Evolutionary conservation across 202 grass and related monocot species (phyloP).

Genomic region (Carex sylvatica): DNA sequence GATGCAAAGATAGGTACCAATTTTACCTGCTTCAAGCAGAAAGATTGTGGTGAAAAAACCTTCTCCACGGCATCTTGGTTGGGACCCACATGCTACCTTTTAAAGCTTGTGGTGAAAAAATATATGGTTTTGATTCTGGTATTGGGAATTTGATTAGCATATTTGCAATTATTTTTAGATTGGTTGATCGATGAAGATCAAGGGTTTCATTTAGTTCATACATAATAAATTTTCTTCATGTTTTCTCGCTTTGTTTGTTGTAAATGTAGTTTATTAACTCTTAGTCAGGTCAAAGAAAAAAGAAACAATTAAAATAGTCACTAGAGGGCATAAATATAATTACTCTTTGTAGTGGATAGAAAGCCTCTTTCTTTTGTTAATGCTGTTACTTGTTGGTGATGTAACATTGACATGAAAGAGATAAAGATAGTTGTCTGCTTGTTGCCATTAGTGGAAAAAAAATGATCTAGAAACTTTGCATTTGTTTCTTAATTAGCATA

Average conservation of each 20-base stretch:
- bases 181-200: slow-evolving; percentile 30
- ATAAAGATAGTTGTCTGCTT: not conserved
- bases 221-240: slow-evolving; percentile 8
- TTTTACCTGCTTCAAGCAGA: not conserved
- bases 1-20: not conserved
- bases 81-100: slow-evolving; percentile 10
- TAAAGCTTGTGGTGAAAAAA: slow-evolving; percentile 21
- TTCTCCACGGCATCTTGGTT: slow-evolving; percentile 26
- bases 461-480: not conserved
- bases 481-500: not conserved
- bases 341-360: not conserved
- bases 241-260: not conserved
- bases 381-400: not conserved
- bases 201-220: slow-evolving; percentile 42
- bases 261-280: not conserved
- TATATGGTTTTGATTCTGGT: not conserved
- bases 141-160: slow-evolving; percentile 24
- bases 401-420: not conserved
- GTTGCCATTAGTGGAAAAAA: not conserved
- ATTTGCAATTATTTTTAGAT: slow-evolving; percentile 10
- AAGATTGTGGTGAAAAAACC: not conserved
- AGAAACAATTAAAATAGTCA: not conserved
- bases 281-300: not conserved
- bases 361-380: not conserved
- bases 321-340: not conserved